These are phyloP conservation scores for Alternaria infectoria DNA, from an alignment of 2,329 filamentous ascomycete genomes.

Conservation along the genomic window DNA sequence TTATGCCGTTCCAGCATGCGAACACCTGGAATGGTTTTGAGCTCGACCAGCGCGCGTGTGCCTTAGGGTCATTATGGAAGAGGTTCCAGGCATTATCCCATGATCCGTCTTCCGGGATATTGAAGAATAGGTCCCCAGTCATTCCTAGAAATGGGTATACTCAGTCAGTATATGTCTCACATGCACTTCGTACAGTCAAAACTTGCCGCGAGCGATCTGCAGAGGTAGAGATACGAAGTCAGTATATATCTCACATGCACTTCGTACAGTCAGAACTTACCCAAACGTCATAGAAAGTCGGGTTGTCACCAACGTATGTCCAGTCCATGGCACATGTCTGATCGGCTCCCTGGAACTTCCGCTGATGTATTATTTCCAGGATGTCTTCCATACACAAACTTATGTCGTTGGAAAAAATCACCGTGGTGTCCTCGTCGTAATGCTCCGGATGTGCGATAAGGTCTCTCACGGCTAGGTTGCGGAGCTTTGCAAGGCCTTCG, in stretches of 20 bases:
- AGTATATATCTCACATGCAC: not conserved
- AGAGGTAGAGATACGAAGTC: too few species aligned
- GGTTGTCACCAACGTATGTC: conserved; percentile 53
- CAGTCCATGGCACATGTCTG: conserved; percentile 68
- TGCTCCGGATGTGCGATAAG: conserved; percentile 69
- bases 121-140: conserved; percentile 62
- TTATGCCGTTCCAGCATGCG: conserved; percentile 66
- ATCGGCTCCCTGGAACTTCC: conserved; percentile 54
- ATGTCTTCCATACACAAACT: conserved; percentile 57
- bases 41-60: conserved; percentile 41
- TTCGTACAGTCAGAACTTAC: not conserved
- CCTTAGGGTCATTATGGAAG: conserved; percentile 58
- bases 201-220: conserved; percentile 26
- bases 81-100: conserved; percentile 48
- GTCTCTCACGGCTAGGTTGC: conserved; percentile 61
- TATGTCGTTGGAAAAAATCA: conserved; percentile 88
- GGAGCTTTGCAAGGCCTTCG: conserved; percentile 55
- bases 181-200: not conserved
- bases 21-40: conserved; percentile 65
- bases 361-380: conserved; percentile 62
- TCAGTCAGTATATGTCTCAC: not conserved
- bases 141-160: not conserved
- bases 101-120: conserved; percentile 57
- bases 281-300: conserved; percentile 66
- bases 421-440: conserved; percentile 94